Base-by-base conservation (phyloP, 2,329 filamentous ascomycete genomes). In the Arachnopeziza araneosa region DNA sequence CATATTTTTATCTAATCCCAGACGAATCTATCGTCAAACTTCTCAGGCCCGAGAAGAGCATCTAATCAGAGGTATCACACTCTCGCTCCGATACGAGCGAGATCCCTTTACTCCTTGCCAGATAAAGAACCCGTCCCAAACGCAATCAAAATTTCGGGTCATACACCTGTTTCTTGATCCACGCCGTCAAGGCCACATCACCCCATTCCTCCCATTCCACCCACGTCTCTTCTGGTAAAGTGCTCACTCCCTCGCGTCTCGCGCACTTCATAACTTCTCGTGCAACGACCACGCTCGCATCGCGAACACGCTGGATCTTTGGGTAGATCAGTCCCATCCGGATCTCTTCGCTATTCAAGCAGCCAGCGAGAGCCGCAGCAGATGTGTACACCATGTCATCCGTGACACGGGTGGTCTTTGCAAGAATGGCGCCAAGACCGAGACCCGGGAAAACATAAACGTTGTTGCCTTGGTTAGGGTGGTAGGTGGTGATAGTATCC, bases 351-450 rank as follows among this genome's bases (percentile, higher is more conserved):
- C 85, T 80, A 64, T 88, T 92, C 63, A 99, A 83, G 36, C 89
- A 87, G 60, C 85, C 86, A 19, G 91, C 84, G 22, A 98, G 84
- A 4, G 91, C 88, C 50, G 88, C 87, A 26, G 91, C 95, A 32
- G 93, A 93, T 55, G 90, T 92, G 78, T 98, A 98, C 72, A 99
- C 92, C 95, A 99, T 99, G 75, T 88, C 85, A 74, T 97, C 91
- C 5, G 93, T 98, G 67, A 98, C 82, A 68, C 86, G 86, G 66
- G 90, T 87, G 14, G 92, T 84, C 80, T 97, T 96, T 77, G 88
- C 87, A 54, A 98, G 84, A 72, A 98, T 97, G 66, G 93, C 90
- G 63, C 93, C 95, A 30, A 98, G 86, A 60, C 95, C 95, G 61
- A 98, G 89, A 71, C 93, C 95, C 0, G 95, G 95, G 86, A 99